These are phyloP conservation scores for Sphaerulina musiva DNA, from an alignment of 2,329 filamentous ascomycete genomes.

Conservation along the genomic window DNA sequence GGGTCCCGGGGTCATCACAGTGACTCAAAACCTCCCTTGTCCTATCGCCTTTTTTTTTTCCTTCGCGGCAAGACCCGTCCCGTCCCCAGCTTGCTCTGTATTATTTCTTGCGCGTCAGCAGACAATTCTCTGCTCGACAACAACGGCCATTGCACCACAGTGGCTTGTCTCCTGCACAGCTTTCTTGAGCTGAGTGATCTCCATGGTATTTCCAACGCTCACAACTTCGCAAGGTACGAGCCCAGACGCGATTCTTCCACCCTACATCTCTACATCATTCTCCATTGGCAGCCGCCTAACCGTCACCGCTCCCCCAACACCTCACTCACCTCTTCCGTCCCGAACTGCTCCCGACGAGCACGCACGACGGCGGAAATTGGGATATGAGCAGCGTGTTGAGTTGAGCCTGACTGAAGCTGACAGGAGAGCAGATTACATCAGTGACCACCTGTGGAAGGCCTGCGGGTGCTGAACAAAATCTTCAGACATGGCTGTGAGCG, in stretches of 20 bases:
- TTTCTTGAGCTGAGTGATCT: constrained; percentile 7
- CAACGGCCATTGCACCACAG: constrained; percentile 5
- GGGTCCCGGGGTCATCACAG: no score
- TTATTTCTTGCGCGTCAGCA: neutral
- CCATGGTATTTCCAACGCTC: constrained; percentile 45
- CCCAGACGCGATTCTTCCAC: no score
- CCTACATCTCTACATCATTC: neutral
- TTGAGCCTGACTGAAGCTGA: constrained; percentile 1
- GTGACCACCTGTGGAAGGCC: constrained; percentile 63
- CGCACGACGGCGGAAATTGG: no score
- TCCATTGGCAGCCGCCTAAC: neutral
- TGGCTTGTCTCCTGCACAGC: neutral
- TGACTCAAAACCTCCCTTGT: no score
- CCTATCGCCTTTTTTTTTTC: no score
- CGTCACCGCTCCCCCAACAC: constrained; percentile 4
- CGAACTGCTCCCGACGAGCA: neutral
- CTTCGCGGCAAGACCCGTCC: no score
- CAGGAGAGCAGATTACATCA: constrained; percentile 52
- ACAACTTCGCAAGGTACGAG: constrained; percentile 48
- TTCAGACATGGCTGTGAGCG: constrained; percentile 25
- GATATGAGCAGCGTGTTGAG: neutral
- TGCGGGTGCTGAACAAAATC: constrained; percentile 49
- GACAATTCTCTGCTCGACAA: neutral
- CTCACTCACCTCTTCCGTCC: neutral
- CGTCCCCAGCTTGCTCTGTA: neutral